Evolutionary conservation across 73 alveolate species (phyloP).

Genomic region (Tetrahymena borealis): DNA sequence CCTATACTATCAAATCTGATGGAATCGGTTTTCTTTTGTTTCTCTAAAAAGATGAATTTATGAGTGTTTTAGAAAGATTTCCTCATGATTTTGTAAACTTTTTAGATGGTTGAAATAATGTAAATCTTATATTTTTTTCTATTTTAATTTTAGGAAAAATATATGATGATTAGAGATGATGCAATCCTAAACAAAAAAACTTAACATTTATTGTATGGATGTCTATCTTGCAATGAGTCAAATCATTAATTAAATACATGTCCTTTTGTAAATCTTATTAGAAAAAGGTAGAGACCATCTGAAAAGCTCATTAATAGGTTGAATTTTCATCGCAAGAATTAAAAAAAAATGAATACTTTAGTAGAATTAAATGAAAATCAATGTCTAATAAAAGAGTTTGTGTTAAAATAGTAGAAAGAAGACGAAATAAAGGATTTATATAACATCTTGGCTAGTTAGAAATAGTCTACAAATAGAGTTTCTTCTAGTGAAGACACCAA

Average conservation of each 20-base stretch:
- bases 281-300: background rate
- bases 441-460: background rate
- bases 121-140: no score
- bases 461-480: background rate
- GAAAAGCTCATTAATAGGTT: background rate
- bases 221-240: background rate
- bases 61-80: background rate
- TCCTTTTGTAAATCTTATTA: background rate
- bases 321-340: background rate
- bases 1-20: background rate
- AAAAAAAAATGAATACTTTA: background rate
- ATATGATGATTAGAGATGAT: background rate
- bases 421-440: background rate
- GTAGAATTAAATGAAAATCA: background rate
- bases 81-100: background rate
- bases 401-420: background rate
- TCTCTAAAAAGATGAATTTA: background rate
- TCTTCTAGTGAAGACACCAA: background rate
- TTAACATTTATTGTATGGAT: background rate
- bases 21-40: background rate
- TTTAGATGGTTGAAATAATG: no score
- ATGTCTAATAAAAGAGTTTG: background rate
- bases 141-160: background rate
- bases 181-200: background rate
- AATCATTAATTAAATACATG: background rate